These are phyloP conservation scores for Solanum sejunctum DNA, from an alignment of 257 asterid genomes.

Conservation along the genomic window DNA sequence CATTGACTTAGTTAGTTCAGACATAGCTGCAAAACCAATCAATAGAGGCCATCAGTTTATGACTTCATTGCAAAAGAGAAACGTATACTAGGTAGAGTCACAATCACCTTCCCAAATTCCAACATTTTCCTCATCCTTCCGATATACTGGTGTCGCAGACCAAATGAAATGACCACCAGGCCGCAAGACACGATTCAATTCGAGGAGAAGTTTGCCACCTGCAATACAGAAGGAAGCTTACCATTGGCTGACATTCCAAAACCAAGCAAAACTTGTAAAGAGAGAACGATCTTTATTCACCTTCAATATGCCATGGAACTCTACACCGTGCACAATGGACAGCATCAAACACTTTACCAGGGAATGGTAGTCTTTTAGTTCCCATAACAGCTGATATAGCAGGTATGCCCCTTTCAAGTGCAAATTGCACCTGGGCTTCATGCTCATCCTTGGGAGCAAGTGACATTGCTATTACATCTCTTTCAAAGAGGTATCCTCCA, in stretches of 20 bases:
- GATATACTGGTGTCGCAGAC: conserved; percentile 28
- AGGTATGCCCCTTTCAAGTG: conserved; percentile 15
- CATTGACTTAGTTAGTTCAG: conserved; percentile 7
- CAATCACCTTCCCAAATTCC: conserved; percentile 23
- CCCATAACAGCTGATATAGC: conserved; percentile 22
- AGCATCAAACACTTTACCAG: conserved; percentile 16
- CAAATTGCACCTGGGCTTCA: conserved; percentile 25
- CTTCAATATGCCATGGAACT: conserved; percentile 23
- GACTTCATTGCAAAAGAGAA: neutral
- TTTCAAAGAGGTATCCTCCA: conserved; percentile 21
- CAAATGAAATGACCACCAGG: conserved; percentile 29
- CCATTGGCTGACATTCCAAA: neutral
- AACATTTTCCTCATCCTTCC: conserved; percentile 15
- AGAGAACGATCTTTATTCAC: neutral
- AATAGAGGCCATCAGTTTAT: neutral
- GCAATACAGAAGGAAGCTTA: neutral
- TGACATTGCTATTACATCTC: conserved; percentile 21
- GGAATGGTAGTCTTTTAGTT: conserved; percentile 15
- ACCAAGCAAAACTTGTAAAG: neutral
- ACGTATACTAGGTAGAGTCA: neutral
- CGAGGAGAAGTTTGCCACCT: conserved; percentile 29
- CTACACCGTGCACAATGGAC: conserved; percentile 26
- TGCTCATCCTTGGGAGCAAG: conserved; percentile 29
- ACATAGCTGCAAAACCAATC: conserved; percentile 5
- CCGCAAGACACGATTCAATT: conserved; percentile 24